Evolutionary conservation across 2,329 filamentous ascomycete species (phyloP), one percentile per base, ranked within the genome.

Genomic region (Fusarium coicis): DNA sequence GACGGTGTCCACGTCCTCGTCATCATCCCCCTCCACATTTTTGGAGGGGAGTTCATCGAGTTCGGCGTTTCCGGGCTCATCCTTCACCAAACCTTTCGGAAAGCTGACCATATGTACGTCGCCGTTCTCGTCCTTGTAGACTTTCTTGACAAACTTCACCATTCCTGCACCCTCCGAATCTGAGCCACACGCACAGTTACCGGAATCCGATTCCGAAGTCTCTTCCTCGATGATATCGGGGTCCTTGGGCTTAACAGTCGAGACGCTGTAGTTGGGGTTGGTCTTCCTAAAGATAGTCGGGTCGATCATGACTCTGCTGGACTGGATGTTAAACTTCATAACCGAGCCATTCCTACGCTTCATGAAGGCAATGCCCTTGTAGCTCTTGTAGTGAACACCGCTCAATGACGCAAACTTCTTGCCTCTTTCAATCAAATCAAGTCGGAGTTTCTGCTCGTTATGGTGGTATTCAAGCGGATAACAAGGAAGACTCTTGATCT

Each of bases 291-390:
- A 95, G 46, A 93, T 93, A 7, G 90, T 90, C 0, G 94, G 90
- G 78, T 97, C 95, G 30, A 97, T 87, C 94, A 97, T 97, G 71
- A 97, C 88, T 36, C 95, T 91, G 23, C 94, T 93, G 70, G 95
- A 93, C 71, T 95, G 94, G 80, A 97, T 92, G 78, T 94, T 94
- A 81, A 97, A 92, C 80, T 94, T 96, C 79, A 93, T 84, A 19
- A 66, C 87, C 26, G 63, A 53, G 9, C 72, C 85, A 76, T 92
- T 92, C 84, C 94, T 94, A 81, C 93, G 92, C 85, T 96, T 97
- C 84, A 91, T 90, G 81, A 94, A 97, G 0, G 93, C 94, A 83
- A 97, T 90, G 6, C 95, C 95, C 61, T 95, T 92, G 80, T 95
- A 93, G 77, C 90, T 91, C 74, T 91, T 92, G 84, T 96, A 97